phyloP scores from a whole-genome alignment of 192 early-diverging fungal genomes.

The Mortierella antarctica region DNA sequence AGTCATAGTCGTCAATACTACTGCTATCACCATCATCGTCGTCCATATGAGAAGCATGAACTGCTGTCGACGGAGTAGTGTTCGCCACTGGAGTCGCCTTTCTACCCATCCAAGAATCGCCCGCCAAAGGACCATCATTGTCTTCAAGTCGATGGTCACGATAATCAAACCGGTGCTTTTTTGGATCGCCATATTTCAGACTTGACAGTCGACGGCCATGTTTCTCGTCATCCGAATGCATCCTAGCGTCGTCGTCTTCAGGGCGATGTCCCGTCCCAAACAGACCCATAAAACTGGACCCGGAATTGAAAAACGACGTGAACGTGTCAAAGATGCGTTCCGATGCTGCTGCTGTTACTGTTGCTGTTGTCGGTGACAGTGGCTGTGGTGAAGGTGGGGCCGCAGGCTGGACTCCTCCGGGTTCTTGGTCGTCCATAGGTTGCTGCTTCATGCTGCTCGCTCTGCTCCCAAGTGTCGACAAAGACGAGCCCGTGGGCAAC shows the following conservation, averaged over 20 bases:
- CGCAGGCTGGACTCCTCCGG: background rate
- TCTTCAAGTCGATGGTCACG: background rate
- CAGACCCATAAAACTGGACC: conserved; percentile 32
- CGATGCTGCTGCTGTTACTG: background rate
- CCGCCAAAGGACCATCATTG: background rate
- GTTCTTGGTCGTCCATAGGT: background rate
- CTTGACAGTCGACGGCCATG: conserved; percentile 8
- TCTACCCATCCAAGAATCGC: background rate
- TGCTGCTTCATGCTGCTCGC: background rate
- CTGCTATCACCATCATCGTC: conserved; percentile 17
- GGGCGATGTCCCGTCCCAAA: background rate
- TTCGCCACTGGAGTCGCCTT: background rate
- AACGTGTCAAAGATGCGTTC: conserved; percentile 17
- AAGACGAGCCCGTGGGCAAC: background rate
- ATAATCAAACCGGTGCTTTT: conserved; percentile 11
- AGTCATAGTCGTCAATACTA: conserved; percentile 44
- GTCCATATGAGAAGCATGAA: background rate
- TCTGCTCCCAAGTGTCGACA: background rate
- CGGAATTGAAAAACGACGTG: conserved; percentile 37
- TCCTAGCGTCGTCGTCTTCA: background rate
- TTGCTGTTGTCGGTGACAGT: background rate
- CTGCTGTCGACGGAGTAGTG: background rate
- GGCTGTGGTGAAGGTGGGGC: background rate
- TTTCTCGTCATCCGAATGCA: background rate
- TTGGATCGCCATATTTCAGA: conserved; percentile 14